Conservation (phyloP, 768 basidiomycete species). For the Ephemerocybe angulata region DNA sequence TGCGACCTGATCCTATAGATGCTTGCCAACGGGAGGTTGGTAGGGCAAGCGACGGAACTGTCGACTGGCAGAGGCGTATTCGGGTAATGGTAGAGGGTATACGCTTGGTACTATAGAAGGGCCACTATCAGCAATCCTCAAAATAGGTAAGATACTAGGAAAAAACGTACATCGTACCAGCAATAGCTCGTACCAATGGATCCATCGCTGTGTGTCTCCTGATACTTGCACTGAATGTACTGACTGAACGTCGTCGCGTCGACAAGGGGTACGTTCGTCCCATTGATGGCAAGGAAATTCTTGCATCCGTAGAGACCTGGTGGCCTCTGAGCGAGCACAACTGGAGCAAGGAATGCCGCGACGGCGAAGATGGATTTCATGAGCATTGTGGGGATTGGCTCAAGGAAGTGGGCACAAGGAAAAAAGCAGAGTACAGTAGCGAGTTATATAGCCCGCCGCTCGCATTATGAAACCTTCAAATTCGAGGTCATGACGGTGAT, state of each 20-base stretch:
- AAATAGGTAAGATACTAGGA: background rate
- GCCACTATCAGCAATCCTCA: background rate
- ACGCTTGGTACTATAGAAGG: constrained; percentile 9
- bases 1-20: constrained; percentile 11
- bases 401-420: too few species aligned
- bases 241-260: constrained; percentile 10
- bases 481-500: too few species aligned
- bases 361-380: too few species aligned
- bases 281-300: constrained; percentile 4
- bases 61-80: constrained; percentile 14
- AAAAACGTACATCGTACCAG: constrained; percentile 13
- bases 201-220: constrained; percentile 5
- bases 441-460: too few species aligned
- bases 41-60: constrained; percentile 11
- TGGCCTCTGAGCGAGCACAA: background rate
- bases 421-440: too few species aligned
- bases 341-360: too few species aligned
- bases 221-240: constrained; percentile 13
- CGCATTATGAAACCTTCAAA: too few species aligned
- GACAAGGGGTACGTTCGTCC: constrained; percentile 1
- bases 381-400: too few species aligned
- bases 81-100: constrained; percentile 14
- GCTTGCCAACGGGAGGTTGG: constrained; percentile 7
- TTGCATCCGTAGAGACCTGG: constrained; percentile 4
- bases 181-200: constrained; percentile 7